phyloP scores from a whole-genome alignment of 2,329 filamentous ascomycete species.

The Cytospora piceicola region DNA sequence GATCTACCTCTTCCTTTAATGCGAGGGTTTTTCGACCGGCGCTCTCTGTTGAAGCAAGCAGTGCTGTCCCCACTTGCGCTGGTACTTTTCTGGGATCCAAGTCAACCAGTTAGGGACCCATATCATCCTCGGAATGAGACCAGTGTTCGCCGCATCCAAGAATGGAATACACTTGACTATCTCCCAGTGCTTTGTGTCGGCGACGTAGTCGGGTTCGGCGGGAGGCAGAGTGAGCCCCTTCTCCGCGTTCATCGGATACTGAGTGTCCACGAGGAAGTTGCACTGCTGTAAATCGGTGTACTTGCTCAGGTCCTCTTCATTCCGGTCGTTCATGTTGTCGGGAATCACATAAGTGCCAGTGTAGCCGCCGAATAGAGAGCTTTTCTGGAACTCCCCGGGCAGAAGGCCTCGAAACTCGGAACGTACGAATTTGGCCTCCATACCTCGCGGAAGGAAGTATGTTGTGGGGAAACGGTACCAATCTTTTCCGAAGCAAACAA shows the following conservation, averaged over 20 bases:
- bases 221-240: conserved; percentile 51
- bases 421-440: conserved; percentile 86
- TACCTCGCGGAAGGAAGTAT: conserved; percentile 82
- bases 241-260: conserved; percentile 64
- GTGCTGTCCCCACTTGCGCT: conserved; percentile 83
- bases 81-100: conserved; percentile 69
- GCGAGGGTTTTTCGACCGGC: background rate
- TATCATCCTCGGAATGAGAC: conserved; percentile 72
- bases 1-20: background rate
- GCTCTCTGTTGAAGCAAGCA: conserved; percentile 70
- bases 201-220: conserved; percentile 79
- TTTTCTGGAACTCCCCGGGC: conserved; percentile 87
- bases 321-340: conserved; percentile 87
- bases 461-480: conserved; percentile 98
- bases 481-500: conserved; percentile 90
- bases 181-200: conserved; percentile 78
- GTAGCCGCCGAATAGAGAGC: conserved; percentile 70
- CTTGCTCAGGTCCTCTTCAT: conserved; percentile 84
- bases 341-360: conserved; percentile 84
- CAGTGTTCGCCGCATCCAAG: conserved; percentile 77
- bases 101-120: conserved; percentile 74
- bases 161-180: conserved; percentile 75
- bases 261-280: conserved; percentile 85
- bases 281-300: conserved; percentile 79
- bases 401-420: conserved; percentile 88